Base-by-base conservation (phyloP, 2,329 filamentous ascomycete species). In the Grosmannia clavigera region DNA sequence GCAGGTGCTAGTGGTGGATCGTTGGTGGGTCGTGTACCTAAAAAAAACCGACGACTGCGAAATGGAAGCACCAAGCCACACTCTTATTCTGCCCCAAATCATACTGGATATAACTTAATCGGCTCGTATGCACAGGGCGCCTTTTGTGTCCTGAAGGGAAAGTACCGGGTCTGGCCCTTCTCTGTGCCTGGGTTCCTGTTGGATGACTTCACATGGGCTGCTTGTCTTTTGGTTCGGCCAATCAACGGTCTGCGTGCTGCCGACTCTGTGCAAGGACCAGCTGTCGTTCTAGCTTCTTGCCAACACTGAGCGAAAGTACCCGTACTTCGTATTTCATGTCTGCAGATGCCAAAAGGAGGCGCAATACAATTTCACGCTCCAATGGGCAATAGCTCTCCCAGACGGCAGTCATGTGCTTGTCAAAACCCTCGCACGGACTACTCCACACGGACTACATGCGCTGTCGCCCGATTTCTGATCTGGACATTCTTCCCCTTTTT, bases 11-110 rank as follows among this genome's bases (percentile, higher is more conserved):
- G 61, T 51, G 56, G 58, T 63, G 61, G 63, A 59, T 59, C 55
- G 14, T 59, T 14, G 27, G 61, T 63, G 63, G 63, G 55, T 54
- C 61, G 33, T 16, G 50, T 48, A 60, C 61, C 55, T 60, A 59
- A 61, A 60, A 51, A 51, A 51, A 51, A 51, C 27, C 22, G 27
- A 52, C 14, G 50, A 52, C 27, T 19, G 14, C 11, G 50, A 51
- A 27, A 51, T 27, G 25, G 50, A 52, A 52, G 50, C 50, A 51
- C 48, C 48, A 12, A 51, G 48, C 48, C 48, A 51, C 48, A 3
- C 11, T 51, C 10, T 22, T 50, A 50, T 50, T 50, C 5, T 27
- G n/a, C 46, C 46, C 11, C 46, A 27, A 27, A 22, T 22, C 46
- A 25, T 7, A 25, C 46, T 48, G 5, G 7, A 25, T 5, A 25